These are phyloP conservation scores for Cutaneotrichosporon sp. DNA, from an alignment of 1,284 basidiomycete genomes.

Conservation along the genomic window DNA sequence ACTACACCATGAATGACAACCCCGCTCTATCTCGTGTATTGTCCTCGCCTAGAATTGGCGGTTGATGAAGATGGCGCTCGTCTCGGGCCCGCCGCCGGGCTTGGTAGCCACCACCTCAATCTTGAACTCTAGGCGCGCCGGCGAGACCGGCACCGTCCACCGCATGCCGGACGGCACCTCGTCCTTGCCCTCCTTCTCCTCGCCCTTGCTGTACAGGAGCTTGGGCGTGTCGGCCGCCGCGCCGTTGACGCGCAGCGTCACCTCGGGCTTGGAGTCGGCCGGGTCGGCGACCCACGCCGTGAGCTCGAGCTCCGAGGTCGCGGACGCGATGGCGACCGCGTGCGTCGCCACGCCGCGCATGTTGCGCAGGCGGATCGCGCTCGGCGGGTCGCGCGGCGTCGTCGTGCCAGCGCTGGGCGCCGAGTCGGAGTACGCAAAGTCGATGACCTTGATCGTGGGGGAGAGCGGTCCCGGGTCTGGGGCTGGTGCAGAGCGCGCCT, in stretches of 20 bases:
- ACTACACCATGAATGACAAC: not conserved
- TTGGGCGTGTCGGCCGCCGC: slow-evolving; percentile 15
- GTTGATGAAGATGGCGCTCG: slow-evolving; percentile 42
- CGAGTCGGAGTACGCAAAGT: slow-evolving; percentile 16
- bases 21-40: not conserved
- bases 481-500: not conserved
- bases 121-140: slow-evolving; percentile 34
- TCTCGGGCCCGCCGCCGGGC: slow-evolving; percentile 37
- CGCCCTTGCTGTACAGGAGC: slow-evolving; percentile 7
- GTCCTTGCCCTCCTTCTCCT: slow-evolving; percentile 22
- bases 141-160: slow-evolving; percentile 41
- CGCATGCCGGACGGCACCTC: slow-evolving; percentile 35
- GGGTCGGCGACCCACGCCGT: slow-evolving; percentile 36
- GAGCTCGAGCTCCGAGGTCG: slow-evolving; percentile 43
- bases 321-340: slow-evolving; percentile 37
- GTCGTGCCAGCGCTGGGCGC: not conserved
- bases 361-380: slow-evolving; percentile 43
- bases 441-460: slow-evolving; percentile 21
- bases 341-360: slow-evolving; percentile 46
- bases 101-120: slow-evolving; percentile 44
- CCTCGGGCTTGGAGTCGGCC: slow-evolving; percentile 27
- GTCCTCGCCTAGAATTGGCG: slow-evolving; percentile 30
- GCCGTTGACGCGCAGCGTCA: slow-evolving; percentile 41
- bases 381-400: not conserved
- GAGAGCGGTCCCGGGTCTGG: slow-evolving; percentile 6